Percentiles rank a stretch among this genome's conserved stretches.
These are phyloP conservation scores for Boletus semigastroideus DNA, from an alignment of 1,284 basidiomycete species.

Conservation along the genomic window DNA sequence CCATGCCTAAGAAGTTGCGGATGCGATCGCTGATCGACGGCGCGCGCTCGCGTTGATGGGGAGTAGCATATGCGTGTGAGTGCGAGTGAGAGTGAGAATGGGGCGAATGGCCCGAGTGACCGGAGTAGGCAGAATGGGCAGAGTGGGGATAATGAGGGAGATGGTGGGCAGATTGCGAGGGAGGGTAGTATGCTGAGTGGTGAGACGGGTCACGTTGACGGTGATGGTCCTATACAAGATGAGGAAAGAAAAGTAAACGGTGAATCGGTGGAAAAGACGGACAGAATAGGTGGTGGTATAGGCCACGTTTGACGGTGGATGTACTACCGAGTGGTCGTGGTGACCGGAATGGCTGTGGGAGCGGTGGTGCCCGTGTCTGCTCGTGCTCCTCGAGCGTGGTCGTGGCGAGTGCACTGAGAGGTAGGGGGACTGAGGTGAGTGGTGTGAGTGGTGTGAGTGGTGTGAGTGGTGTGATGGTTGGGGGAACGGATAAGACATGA, in stretches of 20 bases:
- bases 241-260: not conserved
- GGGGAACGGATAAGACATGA: constrained; percentile 16
- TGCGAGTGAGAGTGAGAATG: constrained; percentile 8
- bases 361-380: constrained; percentile 16
- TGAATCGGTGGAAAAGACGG: not conserved
- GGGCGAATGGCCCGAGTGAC: constrained; percentile 3
- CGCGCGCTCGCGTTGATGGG: constrained; percentile 16
- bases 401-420: constrained; percentile 10
- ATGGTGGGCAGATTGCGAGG: constrained; percentile 2
- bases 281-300: constrained; percentile 18
- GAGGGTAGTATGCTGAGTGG: not conserved
- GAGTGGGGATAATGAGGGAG: not conserved
- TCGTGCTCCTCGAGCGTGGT: constrained; percentile 15
- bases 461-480: not conserved
- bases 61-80: not conserved
- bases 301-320: not conserved
- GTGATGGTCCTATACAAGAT: constrained; percentile 10
- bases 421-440: not conserved
- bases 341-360: constrained; percentile 12
- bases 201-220: constrained; percentile 1
- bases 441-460: not conserved
- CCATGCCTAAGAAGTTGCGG: constrained; percentile 26
- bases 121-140: constrained; percentile 12
- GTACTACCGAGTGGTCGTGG: not conserved
- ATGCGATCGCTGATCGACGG: constrained; percentile 29